Conservation (phyloP, 2,329 filamentous ascomycete genomes). For the Byssoonygena ceratinophila region DNA sequence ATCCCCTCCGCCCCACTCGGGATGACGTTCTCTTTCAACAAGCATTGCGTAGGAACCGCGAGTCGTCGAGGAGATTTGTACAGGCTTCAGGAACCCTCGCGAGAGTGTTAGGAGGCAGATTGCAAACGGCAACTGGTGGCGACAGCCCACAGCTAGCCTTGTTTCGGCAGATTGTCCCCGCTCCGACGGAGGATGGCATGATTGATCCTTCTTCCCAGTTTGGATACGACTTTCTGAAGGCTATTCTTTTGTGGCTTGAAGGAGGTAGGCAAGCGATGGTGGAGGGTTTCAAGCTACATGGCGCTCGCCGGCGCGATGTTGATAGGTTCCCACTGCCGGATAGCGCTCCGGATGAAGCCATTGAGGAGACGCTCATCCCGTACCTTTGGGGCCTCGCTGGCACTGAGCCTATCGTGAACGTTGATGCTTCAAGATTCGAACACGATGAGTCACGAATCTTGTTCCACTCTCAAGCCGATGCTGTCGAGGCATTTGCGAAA, state of each 20-base stretch:
- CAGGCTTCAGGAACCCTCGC: constrained; percentile 52
- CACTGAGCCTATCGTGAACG: constrained; percentile 42
- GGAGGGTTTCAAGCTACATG: constrained; percentile 45
- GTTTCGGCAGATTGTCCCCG: constrained; percentile 42
- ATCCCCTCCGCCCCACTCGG: constrained; percentile 46
- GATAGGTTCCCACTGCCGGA: constrained; percentile 44
- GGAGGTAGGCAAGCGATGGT: constrained; percentile 47
- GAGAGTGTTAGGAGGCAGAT: constrained; percentile 44
- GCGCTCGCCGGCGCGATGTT: constrained; percentile 32
- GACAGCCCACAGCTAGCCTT: constrained; percentile 32
- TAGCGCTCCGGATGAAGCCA: constrained; percentile 41
- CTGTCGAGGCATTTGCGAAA: constrained; percentile 47
- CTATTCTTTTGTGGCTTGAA: constrained; percentile 52
- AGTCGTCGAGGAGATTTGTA: constrained; percentile 49
- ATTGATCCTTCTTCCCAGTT: constrained; percentile 42
- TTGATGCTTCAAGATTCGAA: constrained; percentile 50
- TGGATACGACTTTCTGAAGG: constrained; percentile 55
- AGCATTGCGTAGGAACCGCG: constrained; percentile 46
- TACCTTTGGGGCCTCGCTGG: constrained; percentile 48
- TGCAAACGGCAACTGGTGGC: constrained; percentile 36
- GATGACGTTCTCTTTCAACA: constrained; percentile 47
- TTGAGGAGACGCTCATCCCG: constrained; percentile 49
- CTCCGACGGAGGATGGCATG: constrained; percentile 35
- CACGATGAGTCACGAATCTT: constrained; percentile 43
- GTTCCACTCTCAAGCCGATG: constrained; percentile 44